Evolutionary conservation across 345 rosid genomes (phyloP).

Genomic region (Acer negundo): DNA sequence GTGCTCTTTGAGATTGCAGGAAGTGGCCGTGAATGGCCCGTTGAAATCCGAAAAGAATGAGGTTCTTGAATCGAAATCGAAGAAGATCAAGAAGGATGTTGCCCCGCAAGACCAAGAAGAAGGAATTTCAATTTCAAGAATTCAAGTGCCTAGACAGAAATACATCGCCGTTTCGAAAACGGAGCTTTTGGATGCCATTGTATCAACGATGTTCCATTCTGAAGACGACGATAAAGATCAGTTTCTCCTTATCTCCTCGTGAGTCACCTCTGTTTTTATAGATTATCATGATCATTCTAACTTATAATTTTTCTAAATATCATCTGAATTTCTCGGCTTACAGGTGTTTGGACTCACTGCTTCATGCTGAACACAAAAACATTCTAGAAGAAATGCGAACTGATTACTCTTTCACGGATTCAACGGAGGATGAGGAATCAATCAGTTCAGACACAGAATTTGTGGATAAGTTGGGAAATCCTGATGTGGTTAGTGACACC

Average conservation of each 20-base stretch:
- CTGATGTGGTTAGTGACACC: constrained; percentile 18
- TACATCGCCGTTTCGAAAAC: constrained; percentile 73
- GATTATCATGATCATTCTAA: not conserved
- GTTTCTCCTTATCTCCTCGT: constrained; percentile 75
- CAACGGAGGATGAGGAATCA: constrained; percentile 34
- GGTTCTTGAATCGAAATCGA: constrained; percentile 2
- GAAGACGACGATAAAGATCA: constrained; percentile 57
- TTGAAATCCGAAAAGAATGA: constrained; percentile 19
- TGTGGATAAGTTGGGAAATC: constrained; percentile 13
- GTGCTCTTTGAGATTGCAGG: constrained; percentile 32
- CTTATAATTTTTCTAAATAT: not conserved
- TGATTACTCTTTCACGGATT: constrained; percentile 53
- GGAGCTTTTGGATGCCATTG: constrained; percentile 66
- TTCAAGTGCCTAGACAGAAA: constrained; percentile 76
- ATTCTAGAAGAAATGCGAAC: constrained; percentile 77
- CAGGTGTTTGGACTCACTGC: constrained; percentile 84
- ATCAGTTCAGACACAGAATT: constrained; percentile 26
- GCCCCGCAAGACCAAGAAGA: constrained; percentile 31
- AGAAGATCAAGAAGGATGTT: constrained; percentile 23
- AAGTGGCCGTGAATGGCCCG: constrained; percentile 31
- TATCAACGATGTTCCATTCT: constrained; percentile 47
- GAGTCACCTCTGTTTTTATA: constrained; percentile 17
- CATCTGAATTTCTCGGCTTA: constrained; percentile 14
- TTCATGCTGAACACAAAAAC: constrained; percentile 86
- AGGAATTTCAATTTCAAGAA: constrained; percentile 53